These are phyloP conservation scores for Dactylella cylindrospora DNA, from an alignment of 2,329 filamentous ascomycete species.

Conservation along the genomic window DNA sequence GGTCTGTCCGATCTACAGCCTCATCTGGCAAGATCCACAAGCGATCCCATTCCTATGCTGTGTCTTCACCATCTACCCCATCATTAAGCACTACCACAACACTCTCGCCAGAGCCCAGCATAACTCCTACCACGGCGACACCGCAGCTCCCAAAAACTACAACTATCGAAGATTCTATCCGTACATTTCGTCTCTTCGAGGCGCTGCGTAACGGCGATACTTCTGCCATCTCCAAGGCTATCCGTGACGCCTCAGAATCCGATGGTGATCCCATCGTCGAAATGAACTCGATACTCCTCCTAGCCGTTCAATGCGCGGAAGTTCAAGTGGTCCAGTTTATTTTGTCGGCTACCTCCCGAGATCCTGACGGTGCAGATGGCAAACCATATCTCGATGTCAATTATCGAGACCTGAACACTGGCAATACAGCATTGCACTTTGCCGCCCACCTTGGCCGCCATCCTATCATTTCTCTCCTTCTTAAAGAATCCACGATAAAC, in stretches of 20 bases:
- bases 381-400: constrained; percentile 71
- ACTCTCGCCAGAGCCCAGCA: neutral
- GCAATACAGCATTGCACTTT: constrained; percentile 88
- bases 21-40: constrained; percentile 33
- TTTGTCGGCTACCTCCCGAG: constrained; percentile 63
- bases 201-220: constrained; percentile 88
- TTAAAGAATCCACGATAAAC: constrained; percentile 81
- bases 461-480: constrained; percentile 76
- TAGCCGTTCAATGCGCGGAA: constrained; percentile 95
- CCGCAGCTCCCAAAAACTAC: neutral
- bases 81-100: constrained; percentile 15
- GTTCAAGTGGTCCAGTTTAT: constrained; percentile 90
- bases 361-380: constrained; percentile 59
- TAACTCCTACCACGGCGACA: neutral
- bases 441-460: constrained; percentile 79
- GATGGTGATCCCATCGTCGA: constrained; percentile 51
- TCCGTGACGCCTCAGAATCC: constrained; percentile 63
- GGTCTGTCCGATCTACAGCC: constrained; percentile 20
- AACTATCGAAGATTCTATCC: constrained; percentile 84
- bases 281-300: constrained; percentile 79
- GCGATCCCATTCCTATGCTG: constrained; percentile 31
- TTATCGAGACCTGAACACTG: constrained; percentile 77
- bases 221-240: constrained; percentile 80
- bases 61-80: constrained; percentile 16
- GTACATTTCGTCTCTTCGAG: constrained; percentile 92